Conservation (phyloP, 2,329 filamentous ascomycete genomes). For the Cercospora sp. region DNA sequence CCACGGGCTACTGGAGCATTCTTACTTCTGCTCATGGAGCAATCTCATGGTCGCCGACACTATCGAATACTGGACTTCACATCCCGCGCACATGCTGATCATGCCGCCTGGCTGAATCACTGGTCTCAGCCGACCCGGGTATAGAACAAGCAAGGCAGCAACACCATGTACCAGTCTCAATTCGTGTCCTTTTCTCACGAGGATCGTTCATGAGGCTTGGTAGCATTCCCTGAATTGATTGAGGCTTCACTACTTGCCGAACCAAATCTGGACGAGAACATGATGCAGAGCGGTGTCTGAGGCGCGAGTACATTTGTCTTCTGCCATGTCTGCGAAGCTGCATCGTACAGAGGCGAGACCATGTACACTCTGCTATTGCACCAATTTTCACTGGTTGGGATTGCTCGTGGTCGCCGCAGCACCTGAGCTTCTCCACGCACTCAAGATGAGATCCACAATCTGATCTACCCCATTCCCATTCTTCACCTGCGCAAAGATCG, state of each 20-base stretch:
- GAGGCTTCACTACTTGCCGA: neutral
- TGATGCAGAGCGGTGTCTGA: neutral
- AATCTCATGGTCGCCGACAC: neutral
- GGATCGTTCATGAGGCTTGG: too few species aligned
- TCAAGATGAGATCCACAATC: slow-evolving; percentile 83
- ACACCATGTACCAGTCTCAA: neutral
- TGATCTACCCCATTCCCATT: slow-evolving; percentile 79
- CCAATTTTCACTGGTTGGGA: neutral
- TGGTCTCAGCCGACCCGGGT: neutral
- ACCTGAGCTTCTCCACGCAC: slow-evolving; percentile 89
- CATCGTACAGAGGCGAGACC: neutral
- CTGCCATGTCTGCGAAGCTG: neutral
- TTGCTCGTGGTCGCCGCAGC: slow-evolving; percentile 48
- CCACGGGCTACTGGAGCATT: too few species aligned
- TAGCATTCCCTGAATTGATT: too few species aligned
- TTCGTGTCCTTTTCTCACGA: too few species aligned
- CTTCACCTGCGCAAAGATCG: slow-evolving; percentile 97
- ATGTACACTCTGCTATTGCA: neutral
- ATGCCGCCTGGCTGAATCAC: neutral
- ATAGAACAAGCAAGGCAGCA: neutral
- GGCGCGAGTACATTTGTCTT: neutral
- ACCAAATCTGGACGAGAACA: neutral
- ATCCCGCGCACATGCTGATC: neutral
- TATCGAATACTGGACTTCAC: neutral
- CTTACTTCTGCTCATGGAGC: too few species aligned